These are phyloP conservation scores for Aspergillus neotritici DNA, from an alignment of 2,329 filamentous ascomycete species.

Conservation along the genomic window DNA sequence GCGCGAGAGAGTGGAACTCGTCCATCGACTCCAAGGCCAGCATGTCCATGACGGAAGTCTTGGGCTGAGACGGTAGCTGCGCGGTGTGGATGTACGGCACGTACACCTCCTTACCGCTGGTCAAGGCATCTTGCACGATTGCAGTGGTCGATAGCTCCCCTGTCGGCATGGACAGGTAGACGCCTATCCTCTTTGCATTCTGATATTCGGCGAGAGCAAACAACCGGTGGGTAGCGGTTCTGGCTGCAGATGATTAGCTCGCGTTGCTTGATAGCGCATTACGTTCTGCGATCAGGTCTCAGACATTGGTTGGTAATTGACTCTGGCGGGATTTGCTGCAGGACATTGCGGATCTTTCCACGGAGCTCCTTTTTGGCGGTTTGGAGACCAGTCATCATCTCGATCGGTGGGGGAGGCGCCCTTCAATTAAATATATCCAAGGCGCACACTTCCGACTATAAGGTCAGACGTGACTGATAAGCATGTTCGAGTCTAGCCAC, in stretches of 20 bases:
- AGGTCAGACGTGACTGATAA: too few species aligned
- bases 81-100: slow-evolving; percentile 78
- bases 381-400: slow-evolving; percentile 53
- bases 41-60: slow-evolving; percentile 87
- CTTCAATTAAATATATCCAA: background rate
- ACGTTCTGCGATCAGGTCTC: slow-evolving; percentile 22
- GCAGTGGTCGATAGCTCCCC: slow-evolving; percentile 78
- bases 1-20: slow-evolving; percentile 71
- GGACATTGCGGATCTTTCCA: slow-evolving; percentile 59
- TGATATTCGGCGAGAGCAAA: slow-evolving; percentile 67
- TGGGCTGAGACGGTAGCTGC: slow-evolving; percentile 39
- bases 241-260: slow-evolving; percentile 48
- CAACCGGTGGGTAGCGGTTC: slow-evolving; percentile 59
- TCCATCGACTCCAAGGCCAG: slow-evolving; percentile 65
- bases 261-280: background rate
- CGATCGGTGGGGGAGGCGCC: background rate
- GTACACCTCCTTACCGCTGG: slow-evolving; percentile 75
- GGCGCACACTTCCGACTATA: background rate
- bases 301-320: slow-evolving; percentile 65
- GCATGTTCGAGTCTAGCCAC: too few species aligned
- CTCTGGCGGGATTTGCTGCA: slow-evolving; percentile 58
- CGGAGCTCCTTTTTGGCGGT: slow-evolving; percentile 73
- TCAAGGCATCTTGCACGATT: slow-evolving; percentile 76
- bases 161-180: slow-evolving; percentile 89
- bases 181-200: slow-evolving; percentile 67